Base-by-base conservation (phyloP, 2,329 filamentous ascomycete genomes). In the Colletotrichum higginsianum region DNA sequence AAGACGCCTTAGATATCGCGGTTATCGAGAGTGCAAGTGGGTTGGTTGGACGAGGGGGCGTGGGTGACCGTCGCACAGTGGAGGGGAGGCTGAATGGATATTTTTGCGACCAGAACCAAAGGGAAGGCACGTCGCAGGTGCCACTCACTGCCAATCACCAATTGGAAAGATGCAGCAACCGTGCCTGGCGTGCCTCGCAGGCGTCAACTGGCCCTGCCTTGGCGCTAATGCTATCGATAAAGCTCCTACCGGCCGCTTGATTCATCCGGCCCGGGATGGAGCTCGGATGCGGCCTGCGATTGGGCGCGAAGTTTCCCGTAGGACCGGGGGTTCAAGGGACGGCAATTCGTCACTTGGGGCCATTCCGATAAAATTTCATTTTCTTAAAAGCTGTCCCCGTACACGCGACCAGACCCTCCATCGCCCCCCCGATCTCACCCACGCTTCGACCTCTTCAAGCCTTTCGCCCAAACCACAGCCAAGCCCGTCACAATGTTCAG, bases 401-500 rank as follows among this genome's bases (percentile, higher is more conserved):
- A 67, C 70, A 69, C 73, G 66, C 67, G 66, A 61, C 66, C 61
- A 67, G 23, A 53, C 71, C 66, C 61, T 52, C 38, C 52, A 65
- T 60, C 30, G 68, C 21, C 65, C 42, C 57, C 38, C 50, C 49
- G 44, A 64, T 60, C 44, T 30, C 58, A 50, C 58, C 60, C 35
- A 40, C 61, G 44, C 16, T 46, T 68, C 26, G 46, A 52, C 46
- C 53, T 38, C 40, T 26, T 53, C 38, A 55, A 52, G 38, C 47
- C 30, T 42, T 21, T 53, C 47, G 46, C 61, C 44, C 42, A 52
- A 63, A 40, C 35, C 42, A 50, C 47, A 40, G 42, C 7, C 3
- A 68, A 42, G 35, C 35, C 11, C 47, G 26, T 40, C 75, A 80
- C 56, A 74, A 87, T 87, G 86, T 80, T 87, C 74, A 84, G 84